Base-by-base conservation (phyloP, 225 moss, liverwort and hornwort species). In the Bryoerythrophyllum caledonicum region DNA sequence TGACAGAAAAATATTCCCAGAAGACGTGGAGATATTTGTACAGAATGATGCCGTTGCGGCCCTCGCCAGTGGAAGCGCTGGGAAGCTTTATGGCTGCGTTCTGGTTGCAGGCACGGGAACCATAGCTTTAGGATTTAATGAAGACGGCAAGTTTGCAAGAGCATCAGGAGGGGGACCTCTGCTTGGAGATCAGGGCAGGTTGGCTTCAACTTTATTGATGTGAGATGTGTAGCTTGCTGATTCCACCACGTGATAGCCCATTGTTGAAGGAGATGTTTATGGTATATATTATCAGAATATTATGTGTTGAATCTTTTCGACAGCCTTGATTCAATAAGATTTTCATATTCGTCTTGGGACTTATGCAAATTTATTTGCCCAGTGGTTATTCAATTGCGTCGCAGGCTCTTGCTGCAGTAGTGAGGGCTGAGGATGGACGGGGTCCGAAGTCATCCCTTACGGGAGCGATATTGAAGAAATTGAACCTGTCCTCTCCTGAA, bases 171-270 rank as follows among this genome's bases (percentile, higher is more conserved):
- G 78, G 53, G 93, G 97, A 72, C 91, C 95, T 55, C 70, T 86
- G 65, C 93, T 99, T 63, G 97, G 97, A 86, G 97, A 99, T 59
- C 89, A 86, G 79, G 97, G 97, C 85, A 87, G 92, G 96, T 86
- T 60, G 73, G 72, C 74, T 49, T 75, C 26, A 26, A 57, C 54
- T 66, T 70, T 30, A 9, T 49, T 54, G 68, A 40, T 44, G 30
- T 70, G 38, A 77, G 60, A 60, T 76, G 7, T 60, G 51, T 60
- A 69, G 77, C 69, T 58, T 76, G 63, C 17, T 19, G 24, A 64
- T 57, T 46, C 62, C 23, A 11, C 26, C 56, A 61, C 38, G 46
- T 63, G 38, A 20, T 48, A 5, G 37, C 7, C 12, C 17, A 24
- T 63, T 20, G 25, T 32, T 34, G 16, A 63, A n/a, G 49, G 32